Conservation (phyloP, 345 rosid genomes). For the Barbarea vulgaris region DNA sequence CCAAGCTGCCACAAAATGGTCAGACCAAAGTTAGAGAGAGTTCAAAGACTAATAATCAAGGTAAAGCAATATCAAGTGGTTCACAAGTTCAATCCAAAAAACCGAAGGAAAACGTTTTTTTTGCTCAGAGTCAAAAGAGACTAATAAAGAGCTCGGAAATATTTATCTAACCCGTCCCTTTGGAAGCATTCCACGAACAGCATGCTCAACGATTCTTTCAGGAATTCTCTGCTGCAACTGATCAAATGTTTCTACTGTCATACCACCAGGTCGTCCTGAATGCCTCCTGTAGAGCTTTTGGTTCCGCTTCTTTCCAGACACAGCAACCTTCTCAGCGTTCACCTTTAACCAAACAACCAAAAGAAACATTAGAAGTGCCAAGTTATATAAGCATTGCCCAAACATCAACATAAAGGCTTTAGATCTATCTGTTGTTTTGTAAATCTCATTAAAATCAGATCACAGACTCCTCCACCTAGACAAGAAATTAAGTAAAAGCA, state of each 20-base stretch:
- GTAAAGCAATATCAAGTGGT: not conserved
- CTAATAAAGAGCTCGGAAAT: slow-evolving; percentile 17
- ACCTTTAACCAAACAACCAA: slow-evolving; percentile 49
- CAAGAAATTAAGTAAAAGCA: not conserved
- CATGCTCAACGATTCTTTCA: slow-evolving; percentile 94
- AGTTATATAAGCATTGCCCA: not conserved
- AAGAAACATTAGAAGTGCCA: slow-evolving; percentile 1
- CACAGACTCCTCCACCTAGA: not conserved
- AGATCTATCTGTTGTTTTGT: not conserved
- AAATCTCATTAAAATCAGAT: not conserved
- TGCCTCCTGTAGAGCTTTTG: slow-evolving; percentile 97
- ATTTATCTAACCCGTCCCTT: slow-evolving; percentile 82
- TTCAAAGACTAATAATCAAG: not conserved
- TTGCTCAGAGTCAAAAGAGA: not conserved
- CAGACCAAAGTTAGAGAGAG: slow-evolving; percentile 18
- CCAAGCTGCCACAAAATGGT: slow-evolving; percentile 69
- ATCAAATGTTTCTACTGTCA: slow-evolving; percentile 90
- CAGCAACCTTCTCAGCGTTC: slow-evolving; percentile 95
- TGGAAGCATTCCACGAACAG: slow-evolving; percentile 99
- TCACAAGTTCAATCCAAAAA: not conserved
- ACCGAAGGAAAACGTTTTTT: not conserved
- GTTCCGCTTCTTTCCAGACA: slow-evolving; percentile 89
- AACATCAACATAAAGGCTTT: not conserved
- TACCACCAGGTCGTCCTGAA: slow-evolving; percentile 99
- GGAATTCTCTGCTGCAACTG: slow-evolving; percentile 95